Evolutionary conservation across 371 early-diverging fungal species (phyloP).

Genomic region (Lichtheimia ramosa): DNA sequence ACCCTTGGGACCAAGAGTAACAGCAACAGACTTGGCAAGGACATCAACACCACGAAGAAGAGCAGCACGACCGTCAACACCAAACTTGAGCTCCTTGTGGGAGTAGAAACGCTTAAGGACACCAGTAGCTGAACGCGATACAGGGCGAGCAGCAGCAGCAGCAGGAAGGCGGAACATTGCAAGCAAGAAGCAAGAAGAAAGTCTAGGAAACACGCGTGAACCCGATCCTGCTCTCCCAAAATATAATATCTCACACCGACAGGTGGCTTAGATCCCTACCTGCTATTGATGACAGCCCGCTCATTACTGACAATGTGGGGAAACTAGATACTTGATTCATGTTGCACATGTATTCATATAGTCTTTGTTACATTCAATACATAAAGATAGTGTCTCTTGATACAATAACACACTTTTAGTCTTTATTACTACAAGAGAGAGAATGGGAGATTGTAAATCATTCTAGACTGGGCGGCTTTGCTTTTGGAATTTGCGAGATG

Average conservation of each 20-base stretch:
- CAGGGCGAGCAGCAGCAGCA: conserved; percentile 19
- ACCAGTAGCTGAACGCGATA: conserved; percentile 33
- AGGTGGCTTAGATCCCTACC: background rate
- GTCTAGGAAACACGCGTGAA: conserved; percentile 12
- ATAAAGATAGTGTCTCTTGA: no score
- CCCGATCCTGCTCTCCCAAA: conserved; percentile 1
- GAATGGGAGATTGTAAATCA: no score
- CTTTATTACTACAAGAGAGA: no score
- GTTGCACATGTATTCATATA: no score
- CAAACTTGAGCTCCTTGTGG: conserved; percentile 96
- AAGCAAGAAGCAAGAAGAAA: conserved; percentile 26
- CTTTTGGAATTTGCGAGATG: no score
- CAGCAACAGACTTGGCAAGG: conserved; percentile 96
- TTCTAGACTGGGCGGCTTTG: no score
- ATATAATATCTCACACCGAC: background rate
- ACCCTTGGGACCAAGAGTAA: conserved; percentile 98
- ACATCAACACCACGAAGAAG: conserved; percentile 94
- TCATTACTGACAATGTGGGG: no score
- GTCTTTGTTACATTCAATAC: no score
- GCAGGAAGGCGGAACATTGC: conserved; percentile 36
- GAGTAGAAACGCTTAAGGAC: conserved; percentile 71
- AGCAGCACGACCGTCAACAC: conserved; percentile 92
- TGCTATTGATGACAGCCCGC: background rate
- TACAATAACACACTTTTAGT: no score
- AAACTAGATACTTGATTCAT: no score